Conservation (phyloP, 2,329 filamentous ascomycete species). For the Basipetospora sp. region DNA sequence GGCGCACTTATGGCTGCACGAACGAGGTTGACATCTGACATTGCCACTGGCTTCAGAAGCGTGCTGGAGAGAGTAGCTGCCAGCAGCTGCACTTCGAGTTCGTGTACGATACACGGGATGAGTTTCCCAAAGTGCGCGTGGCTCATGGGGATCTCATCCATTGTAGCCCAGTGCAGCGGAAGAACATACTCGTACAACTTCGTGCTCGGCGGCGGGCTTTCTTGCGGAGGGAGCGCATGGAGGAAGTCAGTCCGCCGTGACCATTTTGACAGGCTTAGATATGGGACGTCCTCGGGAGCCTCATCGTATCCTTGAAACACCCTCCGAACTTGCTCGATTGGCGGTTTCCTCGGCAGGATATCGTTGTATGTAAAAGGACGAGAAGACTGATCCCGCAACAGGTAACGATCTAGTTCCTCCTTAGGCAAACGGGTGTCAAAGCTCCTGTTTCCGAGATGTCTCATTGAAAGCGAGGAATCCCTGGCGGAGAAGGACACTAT, state of each 20-base stretch:
- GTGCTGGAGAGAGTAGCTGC: constrained; percentile 39
- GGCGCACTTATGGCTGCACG: constrained; percentile 57
- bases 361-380: constrained; percentile 27
- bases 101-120: constrained; percentile 58
- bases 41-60: constrained; percentile 24
- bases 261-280: constrained; percentile 34
- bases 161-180: constrained; percentile 30
- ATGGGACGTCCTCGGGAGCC: constrained; percentile 29
- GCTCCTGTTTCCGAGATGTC: constrained; percentile 16
- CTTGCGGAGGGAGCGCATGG: constrained; percentile 19
- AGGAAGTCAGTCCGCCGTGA: constrained; percentile 46
- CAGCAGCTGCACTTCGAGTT: constrained; percentile 50
- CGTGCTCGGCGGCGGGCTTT: constrained; percentile 15
- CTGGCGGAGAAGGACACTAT: constrained; percentile 27
- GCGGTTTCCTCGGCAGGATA: constrained; percentile 30
- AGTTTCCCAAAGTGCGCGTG: constrained; percentile 42
- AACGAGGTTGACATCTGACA: constrained; percentile 41
- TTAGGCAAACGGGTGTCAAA: constrained; percentile 14
- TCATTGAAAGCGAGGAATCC: constrained; percentile 13
- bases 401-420: constrained; percentile 10
- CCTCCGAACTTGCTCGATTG: constrained; percentile 22
- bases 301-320: constrained; percentile 22
- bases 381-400: constrained; percentile 24
- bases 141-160: constrained; percentile 31
- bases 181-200: constrained; percentile 32